Base-by-base conservation (phyloP, 306 rosid species). In the Erythrophleum fordii region DNA sequence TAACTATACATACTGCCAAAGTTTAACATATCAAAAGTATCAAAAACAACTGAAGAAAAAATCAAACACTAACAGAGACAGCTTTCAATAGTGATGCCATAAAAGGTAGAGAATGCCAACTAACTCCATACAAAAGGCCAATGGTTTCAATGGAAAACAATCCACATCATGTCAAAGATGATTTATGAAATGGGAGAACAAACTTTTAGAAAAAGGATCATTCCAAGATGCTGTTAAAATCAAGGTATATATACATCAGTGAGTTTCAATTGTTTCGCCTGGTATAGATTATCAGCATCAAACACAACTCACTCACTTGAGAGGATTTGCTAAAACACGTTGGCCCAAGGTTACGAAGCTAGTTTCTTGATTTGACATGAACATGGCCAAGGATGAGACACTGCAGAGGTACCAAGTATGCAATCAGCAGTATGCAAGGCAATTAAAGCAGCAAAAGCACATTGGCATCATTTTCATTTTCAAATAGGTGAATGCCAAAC, bases 281-380 rank as follows among this genome's bases (percentile, higher is more conserved):
- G 28, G 45, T 37, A 25, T 35, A 71, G 41, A 77, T n/a, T 69
- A 58, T 39, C 74, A 34, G 79, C 56, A n/a, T 11, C 11, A 41
- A 31, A n/a, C 8, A 70, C 10, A 65, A 90, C 97, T 91, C 85
- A 94, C 99, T 91, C 86, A 95, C 99, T 95, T 95, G 72, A 93
- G 97, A 69, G 99, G 99, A 77, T 80, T 73, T 41, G 99, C 99
- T 81, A 95, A 81, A 59, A 95, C 92, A 64, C 99, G 98, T 51
- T 95, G 99, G 17, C 91, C 99, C 87, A 95, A 87, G 78, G 99
- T 95, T 74, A 95, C 99, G 81, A 95, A 95, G 92, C 99, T 93
- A 58, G 99, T 95, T 87, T 95, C 99, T 89, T 95, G 99, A 86
- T 95, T 95, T 73, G 99, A 95, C 99, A 95, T 95, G 90, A 95